Conservation (phyloP, 1,284 basidiomycete genomes). For the Cutaneotrichosporon curvatum region DNA sequence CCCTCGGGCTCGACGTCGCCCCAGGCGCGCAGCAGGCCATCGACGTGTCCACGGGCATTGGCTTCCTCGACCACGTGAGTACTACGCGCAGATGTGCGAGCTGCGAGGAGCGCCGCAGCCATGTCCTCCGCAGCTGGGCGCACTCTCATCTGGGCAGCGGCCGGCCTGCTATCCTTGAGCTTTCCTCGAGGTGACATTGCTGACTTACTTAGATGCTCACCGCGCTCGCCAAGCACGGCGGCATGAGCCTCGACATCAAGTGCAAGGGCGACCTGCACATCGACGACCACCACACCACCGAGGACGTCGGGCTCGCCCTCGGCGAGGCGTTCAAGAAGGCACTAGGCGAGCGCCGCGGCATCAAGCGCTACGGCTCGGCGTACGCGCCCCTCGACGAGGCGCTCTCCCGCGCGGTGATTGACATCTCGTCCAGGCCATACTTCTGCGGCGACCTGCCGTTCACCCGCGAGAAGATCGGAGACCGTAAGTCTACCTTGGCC, state of each 20-base stretch:
- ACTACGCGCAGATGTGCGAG: too few species aligned
- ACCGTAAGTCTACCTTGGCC: constrained; percentile 48
- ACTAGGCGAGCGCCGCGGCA: constrained; percentile 88
- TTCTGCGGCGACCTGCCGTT: constrained; percentile 86
- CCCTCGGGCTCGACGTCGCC: constrained; percentile 72
- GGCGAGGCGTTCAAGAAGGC: constrained; percentile 94
- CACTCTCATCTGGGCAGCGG: too few species aligned
- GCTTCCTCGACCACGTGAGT: constrained; percentile 93
- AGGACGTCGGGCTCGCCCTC: constrained; percentile 88
- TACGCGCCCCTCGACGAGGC: constrained; percentile 97
- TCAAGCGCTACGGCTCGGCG: constrained; percentile 90
- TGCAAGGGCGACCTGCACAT: constrained; percentile 96
- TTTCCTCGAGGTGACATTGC: too few species aligned
- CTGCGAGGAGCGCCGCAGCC: too few species aligned
- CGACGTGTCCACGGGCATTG: constrained; percentile 86
- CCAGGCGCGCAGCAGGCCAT: constrained; percentile 70
- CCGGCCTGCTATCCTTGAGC: too few species aligned
- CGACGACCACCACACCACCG: constrained; percentile 98
- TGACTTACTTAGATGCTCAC: constrained; percentile 70
- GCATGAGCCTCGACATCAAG: constrained; percentile 80
- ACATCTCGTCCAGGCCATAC: constrained; percentile 94
- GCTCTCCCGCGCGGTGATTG: constrained; percentile 88
- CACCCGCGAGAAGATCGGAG: constrained; percentile 93
- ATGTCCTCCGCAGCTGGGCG: too few species aligned
- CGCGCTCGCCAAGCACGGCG: constrained; percentile 87